These are phyloP conservation scores for Sugiyamaella paludigena DNA, from an alignment of 1,139 yeast species.

Conservation along the genomic window DNA sequence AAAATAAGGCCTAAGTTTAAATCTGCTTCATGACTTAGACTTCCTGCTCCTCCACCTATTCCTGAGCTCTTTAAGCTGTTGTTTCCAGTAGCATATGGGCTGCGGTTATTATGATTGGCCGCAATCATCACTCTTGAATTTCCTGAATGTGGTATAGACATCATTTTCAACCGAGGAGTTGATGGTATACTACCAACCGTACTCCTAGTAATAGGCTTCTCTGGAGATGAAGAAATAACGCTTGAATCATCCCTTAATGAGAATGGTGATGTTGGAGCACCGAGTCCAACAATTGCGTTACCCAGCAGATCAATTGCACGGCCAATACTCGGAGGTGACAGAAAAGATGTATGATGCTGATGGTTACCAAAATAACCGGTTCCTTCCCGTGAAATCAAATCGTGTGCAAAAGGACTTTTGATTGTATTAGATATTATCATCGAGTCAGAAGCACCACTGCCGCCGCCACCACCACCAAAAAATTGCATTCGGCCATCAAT, in stretches of 20 bases:
- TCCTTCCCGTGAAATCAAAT: slow-evolving; percentile 19
- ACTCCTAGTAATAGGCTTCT: slow-evolving; percentile 22
- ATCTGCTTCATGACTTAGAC: slow-evolving; percentile 22
- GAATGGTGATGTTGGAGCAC: too few species aligned
- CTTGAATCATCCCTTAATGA: slow-evolving; percentile 24
- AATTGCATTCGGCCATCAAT: slow-evolving; percentile 1
- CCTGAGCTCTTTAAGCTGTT: slow-evolving; percentile 13
- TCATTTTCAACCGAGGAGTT: slow-evolving; percentile 5
- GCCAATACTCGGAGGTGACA: slow-evolving; percentile 1
- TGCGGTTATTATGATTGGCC: slow-evolving; percentile 1
- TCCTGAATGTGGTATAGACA: slow-evolving; percentile 6
- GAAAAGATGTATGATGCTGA: not conserved
- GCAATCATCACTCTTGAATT: slow-evolving; percentile 5
- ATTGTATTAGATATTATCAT: slow-evolving; percentile 3
- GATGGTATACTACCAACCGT: slow-evolving; percentile 8
- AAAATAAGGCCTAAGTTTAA: slow-evolving; percentile 18
- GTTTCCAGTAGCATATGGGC: slow-evolving; percentile 14
- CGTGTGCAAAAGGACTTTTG: slow-evolving; percentile 22
- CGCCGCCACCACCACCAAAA: slow-evolving; percentile 1
- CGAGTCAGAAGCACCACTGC: slow-evolving; percentile 1
- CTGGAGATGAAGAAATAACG: slow-evolving; percentile 28
- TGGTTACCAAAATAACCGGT: slow-evolving; percentile 16
- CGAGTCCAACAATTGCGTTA: too few species aligned
- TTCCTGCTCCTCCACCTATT: slow-evolving; percentile 3
- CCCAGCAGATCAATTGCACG: not conserved